These are phyloP conservation scores for Ophiostoma perfectum DNA, from an alignment of 2,329 filamentous ascomycete genomes.

Conservation along the genomic window DNA sequence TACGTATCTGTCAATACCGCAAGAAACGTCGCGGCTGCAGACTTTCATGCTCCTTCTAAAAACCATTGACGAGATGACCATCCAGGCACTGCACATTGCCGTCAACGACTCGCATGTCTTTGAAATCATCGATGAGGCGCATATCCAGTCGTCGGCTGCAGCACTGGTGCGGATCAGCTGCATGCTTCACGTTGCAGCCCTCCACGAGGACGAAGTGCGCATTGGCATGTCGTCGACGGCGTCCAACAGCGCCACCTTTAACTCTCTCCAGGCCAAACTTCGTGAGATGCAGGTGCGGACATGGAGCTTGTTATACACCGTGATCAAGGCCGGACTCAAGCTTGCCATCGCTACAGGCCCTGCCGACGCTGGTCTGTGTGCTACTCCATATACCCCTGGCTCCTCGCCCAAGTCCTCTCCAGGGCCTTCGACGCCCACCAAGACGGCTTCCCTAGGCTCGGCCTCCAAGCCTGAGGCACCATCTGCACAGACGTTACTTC, in stretches of 20 bases:
- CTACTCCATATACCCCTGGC: not conserved
- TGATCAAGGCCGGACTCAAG: slow-evolving; percentile 67
- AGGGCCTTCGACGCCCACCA: not conserved
- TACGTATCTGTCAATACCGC: slow-evolving; percentile 54
- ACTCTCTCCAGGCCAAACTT: slow-evolving; percentile 60
- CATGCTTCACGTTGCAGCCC: slow-evolving; percentile 70
- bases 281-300: slow-evolving; percentile 81
- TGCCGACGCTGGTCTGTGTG: not conserved
- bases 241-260: slow-evolving; percentile 51
- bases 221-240: slow-evolving; percentile 57
- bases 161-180: slow-evolving; percentile 66
- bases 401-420: slow-evolving; percentile 4
- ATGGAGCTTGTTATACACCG: slow-evolving; percentile 80
- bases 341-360: slow-evolving; percentile 6
- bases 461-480: not conserved
- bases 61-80: slow-evolving; percentile 69
- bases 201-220: slow-evolving; percentile 81
- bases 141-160: slow-evolving; percentile 66
- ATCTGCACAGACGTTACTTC: slow-evolving; percentile 39
- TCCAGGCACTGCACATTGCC: slow-evolving; percentile 63
- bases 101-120: slow-evolving; percentile 50
- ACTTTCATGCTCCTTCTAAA: slow-evolving; percentile 71
- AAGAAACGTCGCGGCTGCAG: slow-evolving; percentile 61
- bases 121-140: slow-evolving; percentile 76
- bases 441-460: not conserved